Evolutionary conservation across 2,329 filamentous ascomycete genomes (phyloP).

Genomic region (Aquanectria penicillioides): DNA sequence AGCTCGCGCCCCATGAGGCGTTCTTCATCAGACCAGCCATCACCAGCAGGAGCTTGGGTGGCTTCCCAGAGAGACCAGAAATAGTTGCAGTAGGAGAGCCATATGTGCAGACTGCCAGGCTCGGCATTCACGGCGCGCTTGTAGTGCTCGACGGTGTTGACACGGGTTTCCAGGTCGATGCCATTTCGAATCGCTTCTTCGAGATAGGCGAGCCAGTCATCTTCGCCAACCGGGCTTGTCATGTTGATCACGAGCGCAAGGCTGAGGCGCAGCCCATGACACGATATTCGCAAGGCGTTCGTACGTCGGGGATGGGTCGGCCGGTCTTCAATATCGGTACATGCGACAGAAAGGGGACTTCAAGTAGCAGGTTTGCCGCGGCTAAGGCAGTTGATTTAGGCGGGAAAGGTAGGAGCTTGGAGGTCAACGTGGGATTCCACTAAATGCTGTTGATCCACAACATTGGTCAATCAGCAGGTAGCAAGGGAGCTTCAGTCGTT

Average conservation of each 20-base stretch:
- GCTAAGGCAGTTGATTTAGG: too few species aligned
- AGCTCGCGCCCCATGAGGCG: slow-evolving; percentile 74
- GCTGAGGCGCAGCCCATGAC: slow-evolving; percentile 38
- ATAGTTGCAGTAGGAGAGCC: slow-evolving; percentile 82
- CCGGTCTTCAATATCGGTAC: slow-evolving; percentile 17
- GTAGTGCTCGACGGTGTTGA: slow-evolving; percentile 77
- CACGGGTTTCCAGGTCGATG: slow-evolving; percentile 71
- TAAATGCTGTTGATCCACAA: neutral
- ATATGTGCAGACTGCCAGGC: slow-evolving; percentile 77
- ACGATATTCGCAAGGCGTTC: slow-evolving; percentile 21
- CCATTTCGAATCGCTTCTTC: slow-evolving; percentile 74
- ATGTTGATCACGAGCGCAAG: slow-evolving; percentile 47
- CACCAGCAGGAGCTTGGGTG: slow-evolving; percentile 64
- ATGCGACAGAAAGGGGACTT: too few species aligned
- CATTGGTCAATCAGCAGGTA: slow-evolving; percentile 14
- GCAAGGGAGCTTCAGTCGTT: neutral
- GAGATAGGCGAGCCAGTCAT: slow-evolving; percentile 80
- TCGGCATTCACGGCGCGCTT: slow-evolving; percentile 76
- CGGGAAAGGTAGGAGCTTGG: neutral
- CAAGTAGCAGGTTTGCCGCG: too few species aligned
- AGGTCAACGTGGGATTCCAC: slow-evolving; percentile 2
- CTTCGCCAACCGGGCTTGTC: slow-evolving; percentile 75
- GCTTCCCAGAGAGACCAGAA: slow-evolving; percentile 76
- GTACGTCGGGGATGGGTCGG: neutral
- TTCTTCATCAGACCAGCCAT: slow-evolving; percentile 73